Conservation (phyloP, 1,139 yeast species). For the Candida pseudocylindracea region DNA sequence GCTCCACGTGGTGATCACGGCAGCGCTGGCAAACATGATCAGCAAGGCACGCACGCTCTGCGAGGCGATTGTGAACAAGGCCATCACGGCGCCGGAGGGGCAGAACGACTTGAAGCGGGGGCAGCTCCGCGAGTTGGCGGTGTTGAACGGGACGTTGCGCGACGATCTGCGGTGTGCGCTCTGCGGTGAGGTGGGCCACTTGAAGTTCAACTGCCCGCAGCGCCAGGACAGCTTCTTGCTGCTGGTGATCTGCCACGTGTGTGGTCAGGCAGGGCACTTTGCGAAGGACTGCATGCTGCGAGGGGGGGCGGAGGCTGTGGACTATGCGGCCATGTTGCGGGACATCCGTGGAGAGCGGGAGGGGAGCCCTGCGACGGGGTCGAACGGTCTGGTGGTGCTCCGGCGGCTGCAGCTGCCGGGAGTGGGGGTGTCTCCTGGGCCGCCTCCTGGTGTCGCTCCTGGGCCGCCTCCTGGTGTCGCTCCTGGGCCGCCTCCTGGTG, state of each 20-base stretch:
- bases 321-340: too few relatives aligned
- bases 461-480: too few relatives aligned
- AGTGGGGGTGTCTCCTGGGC: too few relatives aligned
- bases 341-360: too few relatives aligned
- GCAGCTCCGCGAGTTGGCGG: constrained; percentile 81
- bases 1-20: constrained; percentile 70
- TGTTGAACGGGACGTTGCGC: constrained; percentile 80
- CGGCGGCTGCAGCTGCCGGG: too few relatives aligned
- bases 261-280: constrained; percentile 74
- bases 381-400: too few relatives aligned
- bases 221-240: background rate
- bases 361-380: too few relatives aligned
- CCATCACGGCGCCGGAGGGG: constrained; percentile 76
- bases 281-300: constrained; percentile 52
- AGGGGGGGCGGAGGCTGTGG: too few relatives aligned
- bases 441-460: too few relatives aligned
- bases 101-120: constrained; percentile 82
- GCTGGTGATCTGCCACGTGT: constrained; percentile 45
- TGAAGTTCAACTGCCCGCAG: background rate
- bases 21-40: constrained; percentile 63
- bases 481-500: too few relatives aligned
- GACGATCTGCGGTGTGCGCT: constrained; percentile 53
- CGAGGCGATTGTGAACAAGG: constrained; percentile 59
- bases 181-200: too few relatives aligned
- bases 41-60: constrained; percentile 57